Evolutionary conservation across 768 basidiomycete genomes (phyloP).

Genomic region (Boletellus emodensis): DNA sequence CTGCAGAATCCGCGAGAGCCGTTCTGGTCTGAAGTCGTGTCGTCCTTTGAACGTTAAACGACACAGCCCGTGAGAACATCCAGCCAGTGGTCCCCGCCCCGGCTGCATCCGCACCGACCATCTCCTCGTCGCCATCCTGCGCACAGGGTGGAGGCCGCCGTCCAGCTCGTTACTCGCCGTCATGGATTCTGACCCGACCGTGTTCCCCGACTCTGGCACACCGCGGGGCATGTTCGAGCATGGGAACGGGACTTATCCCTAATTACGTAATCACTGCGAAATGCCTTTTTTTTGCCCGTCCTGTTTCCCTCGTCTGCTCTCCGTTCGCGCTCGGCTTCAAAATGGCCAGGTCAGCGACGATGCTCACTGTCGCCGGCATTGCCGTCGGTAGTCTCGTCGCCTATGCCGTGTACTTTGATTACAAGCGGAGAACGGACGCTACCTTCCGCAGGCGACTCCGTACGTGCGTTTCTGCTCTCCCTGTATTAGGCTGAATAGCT

Average conservation of each 20-base stretch:
- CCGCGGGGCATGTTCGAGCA: background rate
- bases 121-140: background rate
- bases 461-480: conserved; percentile 38
- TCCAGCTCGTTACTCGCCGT: too few species aligned
- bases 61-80: conserved; percentile 20
- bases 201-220: too few species aligned
- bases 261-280: conserved; percentile 24
- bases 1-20: conserved; percentile 16
- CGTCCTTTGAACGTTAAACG: conserved; percentile 23
- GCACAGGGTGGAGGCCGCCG: background rate
- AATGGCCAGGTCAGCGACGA: conserved; percentile 35
- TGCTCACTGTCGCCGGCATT: conserved; percentile 40
- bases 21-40: conserved; percentile 17
- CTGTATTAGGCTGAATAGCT: background rate
- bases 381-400: conserved; percentile 59
- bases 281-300: conserved; percentile 1
- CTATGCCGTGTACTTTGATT: conserved; percentile 93
- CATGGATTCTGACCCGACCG: too few species aligned
- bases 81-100: background rate
- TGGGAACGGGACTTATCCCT: conserved; percentile 3
- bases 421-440: conserved; percentile 83
- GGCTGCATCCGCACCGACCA: conserved; percentile 8
- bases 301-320: conserved; percentile 4
- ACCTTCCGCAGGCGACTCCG: conserved; percentile 87
- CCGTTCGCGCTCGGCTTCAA: conserved; percentile 4